Evolutionary conservation across 768 basidiomycete species (phyloP).

Genomic region (Boletus coccyginus): DNA sequence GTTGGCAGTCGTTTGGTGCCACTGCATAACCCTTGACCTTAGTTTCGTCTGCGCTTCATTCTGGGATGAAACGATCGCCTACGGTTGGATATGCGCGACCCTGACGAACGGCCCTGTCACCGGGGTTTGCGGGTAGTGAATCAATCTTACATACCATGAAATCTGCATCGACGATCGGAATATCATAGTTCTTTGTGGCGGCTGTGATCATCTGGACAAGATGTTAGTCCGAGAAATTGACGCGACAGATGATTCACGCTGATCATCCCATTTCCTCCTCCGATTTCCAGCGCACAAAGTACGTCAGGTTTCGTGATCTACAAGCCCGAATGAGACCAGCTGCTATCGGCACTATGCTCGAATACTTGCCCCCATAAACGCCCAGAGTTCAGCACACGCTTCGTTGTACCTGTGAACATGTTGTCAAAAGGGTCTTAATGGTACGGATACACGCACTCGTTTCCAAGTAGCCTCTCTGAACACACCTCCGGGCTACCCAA

Average conservation of each 20-base stretch:
- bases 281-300: constrained; percentile 39
- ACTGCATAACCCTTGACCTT: constrained; percentile 12
- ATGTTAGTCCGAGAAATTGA: constrained; percentile 8
- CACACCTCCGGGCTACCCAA: constrained; percentile 44
- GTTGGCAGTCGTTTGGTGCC: constrained; percentile 31
- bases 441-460: constrained; percentile 28
- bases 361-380: constrained; percentile 23
- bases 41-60: constrained; percentile 4
- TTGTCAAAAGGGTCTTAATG: not conserved
- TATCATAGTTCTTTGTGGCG: constrained; percentile 33
- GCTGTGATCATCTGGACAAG: constrained; percentile 34
- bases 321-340: not conserved
- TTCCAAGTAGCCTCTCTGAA: constrained; percentile 36
- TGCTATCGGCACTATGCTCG: not conserved
- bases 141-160: constrained; percentile 34
- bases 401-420: constrained; percentile 30
- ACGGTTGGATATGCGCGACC: constrained; percentile 37
- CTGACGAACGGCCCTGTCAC: constrained; percentile 14
- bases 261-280: constrained; percentile 46
- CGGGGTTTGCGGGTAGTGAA: not conserved
- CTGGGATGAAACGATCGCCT: constrained; percentile 15
- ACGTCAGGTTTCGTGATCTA: constrained; percentile 35
- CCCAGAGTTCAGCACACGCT: constrained; percentile 30
- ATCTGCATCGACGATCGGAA: constrained; percentile 45
- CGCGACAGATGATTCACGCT: constrained; percentile 25